These are phyloP conservation scores for Deinandra increscens DNA, from an alignment of 129 eudicot species.

Conservation along the genomic window DNA sequence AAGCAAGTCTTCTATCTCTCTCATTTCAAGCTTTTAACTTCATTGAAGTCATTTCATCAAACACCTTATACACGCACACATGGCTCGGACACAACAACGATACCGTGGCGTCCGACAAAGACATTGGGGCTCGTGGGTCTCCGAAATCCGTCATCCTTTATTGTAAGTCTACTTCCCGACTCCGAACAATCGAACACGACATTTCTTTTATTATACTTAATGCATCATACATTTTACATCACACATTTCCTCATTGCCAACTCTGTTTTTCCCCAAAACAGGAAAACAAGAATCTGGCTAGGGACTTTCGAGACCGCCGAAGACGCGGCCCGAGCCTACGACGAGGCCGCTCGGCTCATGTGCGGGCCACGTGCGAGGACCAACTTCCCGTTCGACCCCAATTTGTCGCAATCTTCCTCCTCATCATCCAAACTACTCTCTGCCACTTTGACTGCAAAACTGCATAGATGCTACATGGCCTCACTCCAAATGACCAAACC, in stretches of 20 bases:
- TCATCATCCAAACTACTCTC: constrained; percentile 62
- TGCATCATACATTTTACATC: not conserved
- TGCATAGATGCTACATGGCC: constrained; percentile 74
- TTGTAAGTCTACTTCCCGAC: constrained; percentile 48
- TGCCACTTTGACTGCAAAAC: constrained; percentile 70
- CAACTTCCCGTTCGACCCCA: constrained; percentile 72
- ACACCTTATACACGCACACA: constrained; percentile 29
- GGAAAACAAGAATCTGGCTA: constrained; percentile 84
- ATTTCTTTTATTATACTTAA: not conserved
- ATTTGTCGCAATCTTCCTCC: constrained; percentile 33
- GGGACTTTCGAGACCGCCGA: constrained; percentile 88
- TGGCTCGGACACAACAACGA: constrained; percentile 78
- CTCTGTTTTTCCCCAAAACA: constrained; percentile 30
- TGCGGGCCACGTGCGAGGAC: constrained; percentile 76
- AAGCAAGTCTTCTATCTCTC: constrained; percentile 22
- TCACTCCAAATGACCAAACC: constrained; percentile 63
- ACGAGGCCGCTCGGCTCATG: constrained; percentile 89
- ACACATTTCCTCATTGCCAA: not conserved
- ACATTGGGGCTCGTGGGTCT: constrained; percentile 97
- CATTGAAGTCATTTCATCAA: constrained; percentile 30
- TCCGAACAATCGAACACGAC: not conserved
- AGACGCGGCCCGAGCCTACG: constrained; percentile 86
- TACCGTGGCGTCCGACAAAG: constrained; percentile 78
- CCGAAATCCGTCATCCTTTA: constrained; percentile 86
- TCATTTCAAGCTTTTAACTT: constrained; percentile 24